Percentiles rank a stretch among this genome's conserved stretches.
Conservation (phyloP, 1,284 basidiomycete species). For the Phlebopus sp. region DNA sequence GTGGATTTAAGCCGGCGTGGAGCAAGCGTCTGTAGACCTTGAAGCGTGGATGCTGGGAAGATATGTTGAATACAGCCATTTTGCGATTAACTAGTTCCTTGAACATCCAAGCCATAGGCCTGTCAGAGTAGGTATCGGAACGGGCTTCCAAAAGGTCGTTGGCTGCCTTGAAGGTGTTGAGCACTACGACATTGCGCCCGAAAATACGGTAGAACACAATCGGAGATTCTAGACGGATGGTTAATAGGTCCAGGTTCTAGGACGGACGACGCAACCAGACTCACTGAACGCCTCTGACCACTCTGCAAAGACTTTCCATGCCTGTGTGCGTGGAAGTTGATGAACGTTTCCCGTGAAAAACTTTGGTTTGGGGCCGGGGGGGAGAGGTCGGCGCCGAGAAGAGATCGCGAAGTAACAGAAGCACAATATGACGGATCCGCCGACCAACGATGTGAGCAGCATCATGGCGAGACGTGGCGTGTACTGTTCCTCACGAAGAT, state of each 20-base stretch:
- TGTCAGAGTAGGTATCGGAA: slow-evolving; percentile 7
- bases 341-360: slow-evolving; percentile 9
- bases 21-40: background rate
- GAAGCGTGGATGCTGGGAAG: slow-evolving; percentile 2
- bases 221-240: slow-evolving; percentile 14
- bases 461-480: background rate
- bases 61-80: background rate
- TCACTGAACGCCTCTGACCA: slow-evolving; percentile 6
- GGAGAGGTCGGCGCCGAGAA: slow-evolving; percentile 1
- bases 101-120: slow-evolving; percentile 23
- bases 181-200: slow-evolving; percentile 1
- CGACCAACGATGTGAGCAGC: background rate
- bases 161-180: slow-evolving; percentile 3
- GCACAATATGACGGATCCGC: background rate
- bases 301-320: slow-evolving; percentile 5
- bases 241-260: background rate
- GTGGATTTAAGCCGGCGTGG: slow-evolving; percentile 1
- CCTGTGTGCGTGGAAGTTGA: slow-evolving; percentile 3
- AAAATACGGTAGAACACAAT: slow-evolving; percentile 3
- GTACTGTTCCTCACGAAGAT: background rate
- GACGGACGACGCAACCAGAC: background rate
- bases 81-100: slow-evolving; percentile 20
- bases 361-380: slow-evolving; percentile 9
- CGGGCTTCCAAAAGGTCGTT: slow-evolving; percentile 6
- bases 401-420: background rate